A percentile compares a stretch with the other conserved stretches of the same genome.
Evolutionary conservation across 495 filamentous ascomycete genomes (phyloP).

Genomic region (Parathielavia appendiculata): DNA sequence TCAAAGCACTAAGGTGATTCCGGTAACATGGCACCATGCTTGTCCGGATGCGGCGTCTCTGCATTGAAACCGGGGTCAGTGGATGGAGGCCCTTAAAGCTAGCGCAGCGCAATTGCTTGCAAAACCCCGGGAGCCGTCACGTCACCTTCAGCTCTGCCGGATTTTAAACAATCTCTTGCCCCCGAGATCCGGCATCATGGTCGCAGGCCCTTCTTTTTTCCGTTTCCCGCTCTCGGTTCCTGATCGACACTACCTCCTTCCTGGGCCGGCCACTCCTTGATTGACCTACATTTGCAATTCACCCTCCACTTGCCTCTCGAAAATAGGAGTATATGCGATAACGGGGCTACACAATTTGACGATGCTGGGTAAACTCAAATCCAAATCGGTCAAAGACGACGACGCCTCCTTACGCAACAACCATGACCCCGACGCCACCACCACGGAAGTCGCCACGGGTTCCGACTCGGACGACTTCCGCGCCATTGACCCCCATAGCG

Average conservation of each 20-base stretch:
- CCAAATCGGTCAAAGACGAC: not conserved
- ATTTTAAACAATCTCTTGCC: slow-evolving; percentile 1
- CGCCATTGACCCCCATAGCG: slow-evolving; percentile 43
- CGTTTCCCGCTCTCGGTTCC: not conserved
- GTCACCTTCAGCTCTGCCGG: not conserved
- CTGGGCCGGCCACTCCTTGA: not conserved
- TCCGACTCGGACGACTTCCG: slow-evolving; percentile 36
- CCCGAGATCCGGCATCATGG: not conserved
- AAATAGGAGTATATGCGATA: not conserved
- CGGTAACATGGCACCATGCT: not conserved
- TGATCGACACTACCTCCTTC: slow-evolving; percentile 8
- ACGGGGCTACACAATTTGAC: no score
- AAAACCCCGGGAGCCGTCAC: not conserved
- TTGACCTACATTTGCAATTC: not conserved
- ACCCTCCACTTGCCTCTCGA: not conserved
- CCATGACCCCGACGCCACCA: slow-evolving; percentile 2
- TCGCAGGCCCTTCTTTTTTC: not conserved
- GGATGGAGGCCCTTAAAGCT: not conserved
- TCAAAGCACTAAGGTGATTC: not conserved
- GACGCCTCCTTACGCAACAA: not conserved
- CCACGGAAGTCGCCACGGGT: slow-evolving; percentile 8
- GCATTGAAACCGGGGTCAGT: not conserved
- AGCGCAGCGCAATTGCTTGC: not conserved
- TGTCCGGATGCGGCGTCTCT: not conserved
- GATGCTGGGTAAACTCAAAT: not conserved